These are phyloP conservation scores for Penicillium malachiteum DNA, from an alignment of 495 filamentous ascomycete genomes.

Conservation along the genomic window DNA sequence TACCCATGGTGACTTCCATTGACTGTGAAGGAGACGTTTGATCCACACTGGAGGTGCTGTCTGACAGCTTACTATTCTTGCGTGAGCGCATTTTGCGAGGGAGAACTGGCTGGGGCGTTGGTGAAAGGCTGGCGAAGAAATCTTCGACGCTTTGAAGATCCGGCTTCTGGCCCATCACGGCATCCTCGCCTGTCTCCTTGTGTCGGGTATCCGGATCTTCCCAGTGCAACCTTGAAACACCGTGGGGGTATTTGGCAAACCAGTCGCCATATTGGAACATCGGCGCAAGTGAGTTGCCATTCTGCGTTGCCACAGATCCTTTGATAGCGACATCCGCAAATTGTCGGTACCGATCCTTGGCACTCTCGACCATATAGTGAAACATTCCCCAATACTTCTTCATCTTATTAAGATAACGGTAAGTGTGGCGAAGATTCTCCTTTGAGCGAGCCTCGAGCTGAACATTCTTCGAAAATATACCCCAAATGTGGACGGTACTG, in stretches of 20 bases:
- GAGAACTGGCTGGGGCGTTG: conserved; percentile 52
- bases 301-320: conserved; percentile 47
- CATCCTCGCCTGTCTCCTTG: conserved; percentile 75
- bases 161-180: conserved; percentile 77
- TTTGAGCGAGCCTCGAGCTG: conserved; percentile 75
- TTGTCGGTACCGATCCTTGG: conserved; percentile 84
- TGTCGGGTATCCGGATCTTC: conserved; percentile 70
- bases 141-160: conserved; percentile 93
- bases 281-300: conserved; percentile 48
- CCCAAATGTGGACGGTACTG: conserved; percentile 88
- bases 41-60: conserved; percentile 24
- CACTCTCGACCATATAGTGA: conserved; percentile 89
- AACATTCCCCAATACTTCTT: conserved; percentile 98
- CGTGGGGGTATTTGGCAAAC: conserved; percentile 94
- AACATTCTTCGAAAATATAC: conserved; percentile 81
- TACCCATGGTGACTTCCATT: conserved; percentile 38
- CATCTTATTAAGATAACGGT: conserved; percentile 89
- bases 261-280: conserved; percentile 98
- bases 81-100: conserved; percentile 41
- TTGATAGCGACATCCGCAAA: conserved; percentile 73
- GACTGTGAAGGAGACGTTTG: conserved; percentile 33
- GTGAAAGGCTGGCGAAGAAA: conserved; percentile 83
- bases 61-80: conserved; percentile 34
- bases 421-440: conserved; percentile 82
- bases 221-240: conserved; percentile 79